Percentiles rank a stretch among this genome's conserved stretches.
These are phyloP conservation scores for Wallacemonas sp. DNA, from an alignment of 208 protist genomes.

Conservation along the genomic window DNA sequence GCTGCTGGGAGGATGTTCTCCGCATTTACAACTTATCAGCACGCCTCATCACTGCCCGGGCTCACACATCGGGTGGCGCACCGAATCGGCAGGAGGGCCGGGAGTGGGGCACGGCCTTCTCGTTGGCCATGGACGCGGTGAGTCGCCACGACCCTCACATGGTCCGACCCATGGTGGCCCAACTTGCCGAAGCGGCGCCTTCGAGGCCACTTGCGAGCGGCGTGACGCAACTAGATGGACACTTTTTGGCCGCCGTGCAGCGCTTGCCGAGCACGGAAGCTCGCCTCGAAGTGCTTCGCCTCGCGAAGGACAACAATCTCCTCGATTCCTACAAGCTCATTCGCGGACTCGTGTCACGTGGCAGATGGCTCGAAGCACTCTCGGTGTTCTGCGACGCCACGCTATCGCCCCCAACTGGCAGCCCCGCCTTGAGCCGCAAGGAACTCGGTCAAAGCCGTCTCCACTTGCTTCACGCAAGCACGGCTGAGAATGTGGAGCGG, in stretches of 20 bases:
- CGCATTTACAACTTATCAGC: conserved; percentile 48
- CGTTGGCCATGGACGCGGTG: conserved; percentile 46
- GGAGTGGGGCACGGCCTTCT: conserved; percentile 58
- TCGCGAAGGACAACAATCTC: conserved; percentile 25
- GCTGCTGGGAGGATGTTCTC: conserved; percentile 27
- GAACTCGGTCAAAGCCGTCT: conserved; percentile 40
- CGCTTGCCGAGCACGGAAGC: conserved; percentile 21
- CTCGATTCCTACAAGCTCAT: conserved; percentile 56
- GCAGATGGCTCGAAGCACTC: conserved; percentile 40
- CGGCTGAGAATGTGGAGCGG: conserved; percentile 19
- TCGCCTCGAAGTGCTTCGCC: conserved; percentile 26
- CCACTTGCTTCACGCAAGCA: conserved; percentile 37
- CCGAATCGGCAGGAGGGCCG: neutral
- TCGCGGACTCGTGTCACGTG: conserved; percentile 46
- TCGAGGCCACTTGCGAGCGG: neutral
- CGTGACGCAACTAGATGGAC: conserved; percentile 49
- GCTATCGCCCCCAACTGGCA: neutral
- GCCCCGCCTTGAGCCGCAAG: conserved; percentile 20
- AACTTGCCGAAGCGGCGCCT: conserved; percentile 11
- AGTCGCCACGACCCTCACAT: conserved; percentile 18
- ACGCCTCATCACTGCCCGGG: conserved; percentile 21
- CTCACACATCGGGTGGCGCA: neutral
- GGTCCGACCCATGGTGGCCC: conserved; percentile 23
- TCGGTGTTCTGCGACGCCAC: conserved; percentile 35
- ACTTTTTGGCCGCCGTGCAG: conserved; percentile 59